Conservation (phyloP, 2,329 filamentous ascomycete species). For the Pyrenophora graminea region DNA sequence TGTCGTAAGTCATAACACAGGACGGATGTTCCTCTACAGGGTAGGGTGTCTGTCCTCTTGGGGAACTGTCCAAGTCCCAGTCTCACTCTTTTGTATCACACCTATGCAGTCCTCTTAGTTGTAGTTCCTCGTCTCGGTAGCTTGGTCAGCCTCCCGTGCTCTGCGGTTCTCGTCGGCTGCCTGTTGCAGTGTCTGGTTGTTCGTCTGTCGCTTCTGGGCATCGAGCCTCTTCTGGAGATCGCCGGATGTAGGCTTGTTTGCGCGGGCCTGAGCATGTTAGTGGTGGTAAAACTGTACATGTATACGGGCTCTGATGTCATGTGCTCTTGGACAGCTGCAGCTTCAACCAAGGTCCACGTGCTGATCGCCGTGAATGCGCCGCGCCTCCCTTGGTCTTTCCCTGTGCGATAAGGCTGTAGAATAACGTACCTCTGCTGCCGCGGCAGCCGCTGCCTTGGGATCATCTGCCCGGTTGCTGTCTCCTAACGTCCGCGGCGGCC, state of each 20-base stretch:
- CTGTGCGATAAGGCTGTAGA: background rate
- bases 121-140: conserved; percentile 61
- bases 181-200: conserved; percentile 68
- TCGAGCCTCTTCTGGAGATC: conserved; percentile 67
- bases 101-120: conserved; percentile 46
- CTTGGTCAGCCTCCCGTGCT: conserved; percentile 69
- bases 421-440: conserved; percentile 77
- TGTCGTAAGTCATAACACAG: too few relatives aligned
- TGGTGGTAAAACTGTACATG: conserved; percentile 11
- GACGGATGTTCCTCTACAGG: too few relatives aligned
- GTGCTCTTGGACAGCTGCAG: background rate
- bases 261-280: conserved; percentile 62
- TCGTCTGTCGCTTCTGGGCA: conserved; percentile 75
- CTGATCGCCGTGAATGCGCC: conserved; percentile 18
- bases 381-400: background rate
- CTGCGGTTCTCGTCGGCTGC: conserved; percentile 68
- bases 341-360: background rate
- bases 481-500: conserved; percentile 66
- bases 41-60: too few relatives aligned
- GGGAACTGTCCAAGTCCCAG: too few relatives aligned
- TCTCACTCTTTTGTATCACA: too few relatives aligned
- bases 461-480: conserved; percentile 55
- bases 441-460: conserved; percentile 73
- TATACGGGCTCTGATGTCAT: background rate
- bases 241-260: conserved; percentile 59